phyloP scores from a whole-genome alignment of 345 rosid genomes.

The Aethionema arabicum region DNA sequence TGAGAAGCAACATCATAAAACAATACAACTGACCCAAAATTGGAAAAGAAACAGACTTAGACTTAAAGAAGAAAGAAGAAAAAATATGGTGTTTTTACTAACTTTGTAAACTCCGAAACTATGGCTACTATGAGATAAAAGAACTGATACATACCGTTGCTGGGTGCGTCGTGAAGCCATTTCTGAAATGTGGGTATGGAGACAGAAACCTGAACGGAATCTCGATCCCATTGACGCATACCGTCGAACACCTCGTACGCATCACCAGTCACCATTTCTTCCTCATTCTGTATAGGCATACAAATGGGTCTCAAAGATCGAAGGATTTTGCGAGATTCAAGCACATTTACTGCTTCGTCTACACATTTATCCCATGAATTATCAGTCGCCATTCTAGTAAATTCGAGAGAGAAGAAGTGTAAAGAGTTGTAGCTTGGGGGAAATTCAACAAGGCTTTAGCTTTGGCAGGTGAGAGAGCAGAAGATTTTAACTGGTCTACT shows the following conservation, averaged over 20 bases:
- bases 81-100: neutral
- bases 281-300: constrained; percentile 35
- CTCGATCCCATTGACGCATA: constrained; percentile 80
- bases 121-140: constrained; percentile 14
- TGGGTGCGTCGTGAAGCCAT: constrained; percentile 83
- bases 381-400: constrained; percentile 30
- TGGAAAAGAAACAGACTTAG: neutral
- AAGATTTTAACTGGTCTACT: constrained; percentile 9
- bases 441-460: neutral
- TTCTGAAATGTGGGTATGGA: constrained; percentile 58
- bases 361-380: constrained; percentile 72
- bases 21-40: neutral
- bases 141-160: constrained; percentile 50
- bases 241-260: constrained; percentile 66
- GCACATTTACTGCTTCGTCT: constrained; percentile 66
- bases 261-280: constrained; percentile 17
- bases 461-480: neutral
- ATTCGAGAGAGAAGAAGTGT: neutral
- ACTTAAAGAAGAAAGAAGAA: neutral
- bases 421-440: neutral
- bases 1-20: neutral
- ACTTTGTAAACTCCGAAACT: constrained; percentile 39
- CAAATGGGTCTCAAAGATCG: constrained; percentile 81
- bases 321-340: constrained; percentile 60
- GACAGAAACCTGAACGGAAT: constrained; percentile 65